Evolutionary conservation across 331 rosid species (phyloP).

Genomic region (Rosa hybrid): DNA sequence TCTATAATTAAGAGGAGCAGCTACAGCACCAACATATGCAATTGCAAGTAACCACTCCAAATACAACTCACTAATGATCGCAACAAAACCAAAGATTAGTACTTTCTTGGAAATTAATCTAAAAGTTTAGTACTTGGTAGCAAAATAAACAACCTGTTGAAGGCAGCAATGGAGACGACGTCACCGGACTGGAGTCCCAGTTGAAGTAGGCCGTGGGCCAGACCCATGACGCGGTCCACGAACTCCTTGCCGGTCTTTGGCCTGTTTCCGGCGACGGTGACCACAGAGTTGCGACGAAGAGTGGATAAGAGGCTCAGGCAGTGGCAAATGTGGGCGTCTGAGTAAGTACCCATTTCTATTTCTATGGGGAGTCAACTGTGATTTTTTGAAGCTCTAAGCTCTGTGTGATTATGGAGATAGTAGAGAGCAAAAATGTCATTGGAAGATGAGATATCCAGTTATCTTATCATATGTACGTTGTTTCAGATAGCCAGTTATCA

Average conservation of each 20-base stretch:
- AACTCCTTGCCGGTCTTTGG: conserved; percentile 54
- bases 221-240: conserved; percentile 46
- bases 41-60: conserved; percentile 87
- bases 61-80: conserved; percentile 59
- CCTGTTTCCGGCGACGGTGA: conserved; percentile 45
- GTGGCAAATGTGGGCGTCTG: conserved; percentile 67
- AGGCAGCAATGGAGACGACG: conserved; percentile 76
- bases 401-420: not conserved
- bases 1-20: conserved; percentile 84
- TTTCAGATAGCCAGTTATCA: not conserved
- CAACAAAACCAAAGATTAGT: not conserved
- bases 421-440: not conserved
- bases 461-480: not conserved
- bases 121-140: not conserved
- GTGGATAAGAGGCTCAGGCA: conserved; percentile 60
- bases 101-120: not conserved
- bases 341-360: conserved; percentile 35
- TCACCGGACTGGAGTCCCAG: conserved; percentile 64
- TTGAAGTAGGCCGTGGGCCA: conserved; percentile 57
- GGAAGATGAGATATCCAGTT: conserved; percentile 14
- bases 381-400: not conserved
- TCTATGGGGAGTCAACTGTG: conserved; percentile 2
- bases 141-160: conserved; percentile 53
- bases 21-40: conserved; percentile 83
- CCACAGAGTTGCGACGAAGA: conserved; percentile 34